Base-by-base conservation (phyloP, 1,284 basidiomycete genomes). In the Chondrostereum purpureum region DNA sequence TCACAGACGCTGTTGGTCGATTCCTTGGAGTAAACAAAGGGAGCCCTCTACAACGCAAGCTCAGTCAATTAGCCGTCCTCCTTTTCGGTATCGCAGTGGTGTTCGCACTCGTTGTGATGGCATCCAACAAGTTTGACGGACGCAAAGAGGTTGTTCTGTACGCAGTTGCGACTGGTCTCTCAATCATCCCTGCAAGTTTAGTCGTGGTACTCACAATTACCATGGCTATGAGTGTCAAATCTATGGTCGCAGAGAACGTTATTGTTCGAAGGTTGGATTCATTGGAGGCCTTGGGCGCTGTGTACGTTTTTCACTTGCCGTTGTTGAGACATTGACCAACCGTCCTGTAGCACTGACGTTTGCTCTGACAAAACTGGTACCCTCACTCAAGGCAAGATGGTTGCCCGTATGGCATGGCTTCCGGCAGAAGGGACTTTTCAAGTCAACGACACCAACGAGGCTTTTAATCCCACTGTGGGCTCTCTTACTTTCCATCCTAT, bases 1-100 rank as follows among this genome's bases (percentile, higher is more conserved):
- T 35, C 8, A 17, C 22, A 11, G 16, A 14, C 4, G 17, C 23
- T 5, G 16, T 14, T 8, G 17, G n/a, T 13, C 21, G 16, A 21
- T 22, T 16, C 18, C 10, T 33, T 39, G 1, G 12, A 12, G 13
- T 39, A 39, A 61, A 63, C 4, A 31, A 31, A n/a, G 27, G 27
- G 8, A 31, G 27, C n/a, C 43, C 43, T 22, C 35, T 44, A 8
- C 43, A 44, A 22, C 34, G 34, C 43, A 44, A 44, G 18, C 41
- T 43, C 13, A 27, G 67, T 17, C 73, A 67, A 18, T 83, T 83
- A 55, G 80, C 83, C 22, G 65, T 77, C 53, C 70, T 75, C 55
- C 69, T 82, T 13, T 81, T 78, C 2, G 64, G 60, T 31, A 78
- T 83, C 34, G 80, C 81, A 8, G 70, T 83, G 41, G 31, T 76